Conservation (phyloP, 1,284 basidiomycete genomes). For the Ustilago tritici region DNA sequence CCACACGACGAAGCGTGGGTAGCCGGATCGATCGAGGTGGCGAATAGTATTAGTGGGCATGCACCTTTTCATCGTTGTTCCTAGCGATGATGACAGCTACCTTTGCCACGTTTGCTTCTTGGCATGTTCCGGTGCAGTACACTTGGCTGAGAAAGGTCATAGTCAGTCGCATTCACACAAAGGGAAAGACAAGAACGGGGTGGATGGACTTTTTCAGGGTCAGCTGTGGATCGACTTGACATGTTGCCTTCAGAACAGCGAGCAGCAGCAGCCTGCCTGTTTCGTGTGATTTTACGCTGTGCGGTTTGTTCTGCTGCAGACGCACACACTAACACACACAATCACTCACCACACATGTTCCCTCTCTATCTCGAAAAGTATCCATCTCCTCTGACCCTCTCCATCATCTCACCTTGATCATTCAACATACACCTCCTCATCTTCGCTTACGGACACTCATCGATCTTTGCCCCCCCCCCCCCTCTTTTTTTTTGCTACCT, state of each 20-base stretch:
- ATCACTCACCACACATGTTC: not conserved
- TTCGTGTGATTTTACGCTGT: not conserved
- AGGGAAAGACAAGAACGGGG: not conserved
- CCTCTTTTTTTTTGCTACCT: not conserved
- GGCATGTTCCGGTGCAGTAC: not conserved
- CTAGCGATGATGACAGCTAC: not conserved
- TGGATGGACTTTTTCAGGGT: not conserved
- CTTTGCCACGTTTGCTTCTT: not conserved
- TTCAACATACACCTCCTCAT: not conserved
- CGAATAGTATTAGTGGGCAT: not conserved
- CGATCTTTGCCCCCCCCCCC: not conserved
- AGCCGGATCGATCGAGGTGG: conserved; percentile 6
- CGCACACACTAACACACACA: not conserved
- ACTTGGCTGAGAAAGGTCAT: not conserved
- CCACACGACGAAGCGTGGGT: not conserved
- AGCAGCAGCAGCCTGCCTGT: not conserved
- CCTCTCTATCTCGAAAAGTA: not conserved
- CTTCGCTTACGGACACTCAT: not conserved
- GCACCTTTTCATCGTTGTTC: not conserved
- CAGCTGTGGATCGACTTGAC: conserved; percentile 3
- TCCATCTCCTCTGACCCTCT: not conserved
- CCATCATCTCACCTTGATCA: not conserved
- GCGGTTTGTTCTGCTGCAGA: not conserved
- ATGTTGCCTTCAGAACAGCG: conserved; percentile 2
- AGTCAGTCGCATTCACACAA: not conserved